A percentile compares a stretch with the other conserved stretches of the same genome.
These are phyloP conservation scores for Exophiala viscosa DNA, from an alignment of 2,329 filamentous ascomycete genomes.

Conservation along the genomic window DNA sequence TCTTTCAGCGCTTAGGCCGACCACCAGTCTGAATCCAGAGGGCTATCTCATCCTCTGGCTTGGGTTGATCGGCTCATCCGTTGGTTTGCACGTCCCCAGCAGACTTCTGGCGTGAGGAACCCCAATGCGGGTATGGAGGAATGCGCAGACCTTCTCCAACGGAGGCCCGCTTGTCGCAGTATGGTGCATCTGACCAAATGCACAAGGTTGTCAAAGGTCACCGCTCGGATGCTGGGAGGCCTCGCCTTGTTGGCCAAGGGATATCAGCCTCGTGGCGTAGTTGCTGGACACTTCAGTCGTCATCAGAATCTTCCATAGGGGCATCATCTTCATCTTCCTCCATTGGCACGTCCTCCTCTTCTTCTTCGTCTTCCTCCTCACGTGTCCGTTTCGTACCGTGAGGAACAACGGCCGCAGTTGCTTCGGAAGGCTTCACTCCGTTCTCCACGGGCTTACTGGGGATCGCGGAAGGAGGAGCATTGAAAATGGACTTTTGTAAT, in stretches of 20 bases:
- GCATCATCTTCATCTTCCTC: constrained; percentile 69
- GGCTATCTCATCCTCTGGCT: constrained; percentile 85
- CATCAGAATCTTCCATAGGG: constrained; percentile 68
- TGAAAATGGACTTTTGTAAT: constrained; percentile 76
- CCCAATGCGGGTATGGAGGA: background rate
- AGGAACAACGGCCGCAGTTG: constrained; percentile 53
- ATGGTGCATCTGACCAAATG: no score
- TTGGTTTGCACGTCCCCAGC: constrained; percentile 73
- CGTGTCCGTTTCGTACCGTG: constrained; percentile 65
- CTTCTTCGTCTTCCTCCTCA: constrained; percentile 62
- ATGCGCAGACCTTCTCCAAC: no score
- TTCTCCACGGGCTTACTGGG: constrained; percentile 50
- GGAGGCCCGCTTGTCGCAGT: no score
- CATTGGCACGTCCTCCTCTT: constrained; percentile 56
- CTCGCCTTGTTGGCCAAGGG: background rate
- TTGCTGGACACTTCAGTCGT: constrained; percentile 51
- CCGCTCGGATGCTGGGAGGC: no score
- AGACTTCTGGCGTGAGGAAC: constrained; percentile 49
- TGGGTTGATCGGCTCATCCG: constrained; percentile 75
- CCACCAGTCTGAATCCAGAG: constrained; percentile 41
- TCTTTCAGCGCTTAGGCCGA: constrained; percentile 60
- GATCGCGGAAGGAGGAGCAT: constrained; percentile 50
- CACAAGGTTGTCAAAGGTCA: no score
- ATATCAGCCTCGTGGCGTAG: background rate
- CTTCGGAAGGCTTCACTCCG: constrained; percentile 44